Conservation (phyloP, 371 early-diverging fungal species). For the Mucor irregularis region DNA sequence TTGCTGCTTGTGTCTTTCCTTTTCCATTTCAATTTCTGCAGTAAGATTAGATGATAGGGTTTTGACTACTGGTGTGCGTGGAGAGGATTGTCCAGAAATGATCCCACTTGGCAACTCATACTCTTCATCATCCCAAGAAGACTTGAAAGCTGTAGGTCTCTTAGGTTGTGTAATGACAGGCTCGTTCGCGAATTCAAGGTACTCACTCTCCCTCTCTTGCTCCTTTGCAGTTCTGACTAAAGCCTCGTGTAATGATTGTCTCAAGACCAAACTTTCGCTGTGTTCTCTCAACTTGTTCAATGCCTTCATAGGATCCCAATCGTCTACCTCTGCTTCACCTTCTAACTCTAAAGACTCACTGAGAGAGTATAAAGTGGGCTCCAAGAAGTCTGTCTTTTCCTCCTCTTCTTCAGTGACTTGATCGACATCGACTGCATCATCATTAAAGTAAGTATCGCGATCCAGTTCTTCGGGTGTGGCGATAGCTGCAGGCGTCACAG, state of each 20-base stretch:
- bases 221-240: slow-evolving; percentile 6
- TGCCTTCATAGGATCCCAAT: slow-evolving; percentile 22
- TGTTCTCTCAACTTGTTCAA: slow-evolving; percentile 14
- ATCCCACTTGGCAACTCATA: slow-evolving; percentile 13
- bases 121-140: slow-evolving; percentile 21
- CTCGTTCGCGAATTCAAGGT: neutral
- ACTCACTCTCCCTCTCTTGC: slow-evolving; percentile 7
- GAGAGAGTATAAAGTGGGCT: slow-evolving; percentile 4
- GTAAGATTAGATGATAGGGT: slow-evolving; percentile 10
- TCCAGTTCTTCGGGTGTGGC: slow-evolving; percentile 1
- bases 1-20: slow-evolving; percentile 25
- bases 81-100: slow-evolving; percentile 20
- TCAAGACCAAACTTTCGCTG: slow-evolving; percentile 24
- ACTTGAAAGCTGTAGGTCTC: slow-evolving; percentile 1
- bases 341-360: slow-evolving; percentile 1
- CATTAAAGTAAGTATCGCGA: slow-evolving; percentile 6
- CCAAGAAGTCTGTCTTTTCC: slow-evolving; percentile 9
- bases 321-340: neutral
- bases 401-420: neutral
- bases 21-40: slow-evolving; percentile 23
- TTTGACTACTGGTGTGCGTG: slow-evolving; percentile 24
- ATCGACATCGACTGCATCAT: neutral
- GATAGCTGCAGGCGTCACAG: slow-evolving; percentile 18
- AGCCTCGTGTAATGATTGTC: slow-evolving; percentile 19
- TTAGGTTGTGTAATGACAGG: neutral